Evolutionary conservation across 2,329 filamentous ascomycete genomes (phyloP).

Genomic region (Talaromyces sp.): DNA sequence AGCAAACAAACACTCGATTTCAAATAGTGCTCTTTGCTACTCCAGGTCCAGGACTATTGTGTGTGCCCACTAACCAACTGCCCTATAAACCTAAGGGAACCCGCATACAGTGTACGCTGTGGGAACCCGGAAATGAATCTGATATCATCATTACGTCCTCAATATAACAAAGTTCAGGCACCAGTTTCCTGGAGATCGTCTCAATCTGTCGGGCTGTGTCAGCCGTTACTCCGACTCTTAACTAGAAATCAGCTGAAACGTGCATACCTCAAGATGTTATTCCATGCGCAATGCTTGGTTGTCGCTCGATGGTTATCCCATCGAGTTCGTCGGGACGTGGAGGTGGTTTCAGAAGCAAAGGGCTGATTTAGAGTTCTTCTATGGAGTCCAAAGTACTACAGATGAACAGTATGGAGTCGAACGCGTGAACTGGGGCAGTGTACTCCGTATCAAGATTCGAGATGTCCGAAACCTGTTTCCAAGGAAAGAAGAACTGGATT

Average conservation of each 20-base stretch:
- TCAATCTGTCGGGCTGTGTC: neutral
- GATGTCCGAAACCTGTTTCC: neutral
- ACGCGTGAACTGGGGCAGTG: neutral
- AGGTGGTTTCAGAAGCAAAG: neutral
- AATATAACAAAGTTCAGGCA: neutral
- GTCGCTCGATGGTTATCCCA: neutral
- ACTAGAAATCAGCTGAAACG: neutral
- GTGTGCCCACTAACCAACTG: neutral
- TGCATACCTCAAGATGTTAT: no score
- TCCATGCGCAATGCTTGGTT: no score
- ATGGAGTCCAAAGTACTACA: neutral
- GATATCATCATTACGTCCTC: constrained; percentile 4
- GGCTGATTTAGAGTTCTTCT: neutral
- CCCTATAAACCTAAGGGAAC: neutral
- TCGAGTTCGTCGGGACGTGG: neutral
- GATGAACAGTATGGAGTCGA: neutral
- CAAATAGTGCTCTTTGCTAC: neutral
- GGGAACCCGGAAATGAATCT: neutral
- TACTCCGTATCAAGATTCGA: no score
- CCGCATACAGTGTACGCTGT: neutral
- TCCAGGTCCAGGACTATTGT: no score
- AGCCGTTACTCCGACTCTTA: neutral
- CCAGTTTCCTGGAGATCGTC: neutral
- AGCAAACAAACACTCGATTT: neutral
- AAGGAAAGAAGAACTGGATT: neutral